Base-by-base conservation (phyloP, 2,329 filamentous ascomycete genomes). In the Magnaporthiopsis rhizophila region DNA sequence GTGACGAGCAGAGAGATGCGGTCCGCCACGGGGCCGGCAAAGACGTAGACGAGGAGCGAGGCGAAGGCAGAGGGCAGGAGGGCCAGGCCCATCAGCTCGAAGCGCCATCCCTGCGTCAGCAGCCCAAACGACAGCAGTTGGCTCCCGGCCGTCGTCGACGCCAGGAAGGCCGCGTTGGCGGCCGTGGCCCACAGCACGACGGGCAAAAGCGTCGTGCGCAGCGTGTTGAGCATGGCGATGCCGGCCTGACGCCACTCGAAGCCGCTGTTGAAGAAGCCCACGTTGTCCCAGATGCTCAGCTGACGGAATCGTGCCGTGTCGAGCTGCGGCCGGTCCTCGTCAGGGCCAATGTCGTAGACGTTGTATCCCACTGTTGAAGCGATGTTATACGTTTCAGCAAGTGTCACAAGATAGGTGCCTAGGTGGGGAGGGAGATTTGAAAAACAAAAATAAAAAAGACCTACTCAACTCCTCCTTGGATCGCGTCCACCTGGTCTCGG, bases 401-500 rank as follows among this genome's bases (percentile, higher is more conserved):
- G 28, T 30, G 28, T 30, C 28, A 30, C 3, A 30, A 30, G 5
- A 5, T 5, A 11, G 32, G 34, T n/a, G n/a, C n/a, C n/a, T n/a
- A n/a, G n/a, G n/a, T n/a, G n/a, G n/a, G n/a, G n/a, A n/a, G n/a
- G n/a, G n/a, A n/a, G n/a, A n/a, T n/a, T n/a, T n/a, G n/a, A n/a
- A n/a, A n/a, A n/a, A n/a, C n/a, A n/a, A n/a, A n/a, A n/a, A n/a
- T n/a, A 38, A 13, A 38, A 38, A 38, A 11, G 28, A 30, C 65
- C 57, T 65, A 69, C 73, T 71, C 5, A 76, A 69, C 64, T 74
- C 71, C 5, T 72, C 70, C 11, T 65, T 66, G 1, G 73, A 71
- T 15, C 75, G 69, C 0, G 66, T 69, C 70, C 71, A 75, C 3
- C 73, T 69, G 0, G 75, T 76, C 67, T 77, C 75, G 1, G 75